Base-by-base conservation (phyloP, 2,329 filamentous ascomycete genomes). In the Alternaria angustiovoidea region DNA sequence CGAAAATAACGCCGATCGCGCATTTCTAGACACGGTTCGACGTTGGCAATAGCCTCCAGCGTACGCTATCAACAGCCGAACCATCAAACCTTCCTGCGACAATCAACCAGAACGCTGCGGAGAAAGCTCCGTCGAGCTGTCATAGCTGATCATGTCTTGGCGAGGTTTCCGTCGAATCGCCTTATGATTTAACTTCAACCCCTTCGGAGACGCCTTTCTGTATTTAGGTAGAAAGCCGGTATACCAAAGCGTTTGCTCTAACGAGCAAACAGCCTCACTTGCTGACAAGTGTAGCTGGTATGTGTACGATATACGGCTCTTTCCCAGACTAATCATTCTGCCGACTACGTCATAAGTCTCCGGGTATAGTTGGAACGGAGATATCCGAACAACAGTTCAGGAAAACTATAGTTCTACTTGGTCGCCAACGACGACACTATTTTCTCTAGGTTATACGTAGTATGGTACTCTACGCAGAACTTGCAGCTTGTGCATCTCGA, bases 21-120 rank as follows among this genome's bases (percentile, higher is more conserved):
- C 47, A 36, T 46, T 54, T 51, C 22, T 54, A 58, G 44, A 52
- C 49, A 42, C 42, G 42, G 39, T 59, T 51, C 46, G 54, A 59
- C 53, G 52, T 49, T 59, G 46, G 32, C 32, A 51, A 46, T 34
- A 46, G 34, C 44, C 32, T 32, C 26, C 38, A 56, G 43, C 52
- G 52, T 51, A 39, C 44, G 38, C 52, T 36, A 43, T 56, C 30
- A 47, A 56, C 57, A 42, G 41, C n/a, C 46, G 38, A 41, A 34
- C n/a, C 39, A 24, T n/a, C 38, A 34, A 54, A 51, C n/a, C 38
- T 48, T 26, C 20, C 9, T 16, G 9, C 16, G 16, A 16, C 7
- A 14, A 38, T 49, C 39, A 24, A 30, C 42, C 36, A 24, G 20
- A 39, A 9, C 14, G 48, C 16, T 32, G 30, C 52, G 57, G 57